These are phyloP conservation scores for Circinella minor DNA, from an alignment of 371 early-diverging fungal genomes.

Conservation along the genomic window DNA sequence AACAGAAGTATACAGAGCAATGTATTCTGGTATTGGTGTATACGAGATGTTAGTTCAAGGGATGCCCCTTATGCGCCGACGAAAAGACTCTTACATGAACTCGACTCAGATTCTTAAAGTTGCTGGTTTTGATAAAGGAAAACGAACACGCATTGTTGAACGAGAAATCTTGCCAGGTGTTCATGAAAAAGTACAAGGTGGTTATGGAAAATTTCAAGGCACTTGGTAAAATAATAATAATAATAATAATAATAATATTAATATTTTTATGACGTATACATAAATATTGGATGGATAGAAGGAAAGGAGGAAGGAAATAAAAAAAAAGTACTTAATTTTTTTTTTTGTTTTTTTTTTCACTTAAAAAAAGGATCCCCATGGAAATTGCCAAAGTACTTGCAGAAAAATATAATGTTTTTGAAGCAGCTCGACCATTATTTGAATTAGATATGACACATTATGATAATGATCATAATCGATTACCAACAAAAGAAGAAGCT, in stretches of 20 bases:
- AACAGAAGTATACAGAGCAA: conserved; percentile 63
- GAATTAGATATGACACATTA: conserved; percentile 61
- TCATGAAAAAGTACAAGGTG: conserved; percentile 97
- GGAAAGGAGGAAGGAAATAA: background rate
- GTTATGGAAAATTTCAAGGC: conserved; percentile 98
- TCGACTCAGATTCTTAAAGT: conserved; percentile 97
- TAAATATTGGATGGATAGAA: background rate
- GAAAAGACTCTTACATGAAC: conserved; percentile 89
- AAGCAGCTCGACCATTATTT: conserved; percentile 62
- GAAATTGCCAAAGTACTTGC: conserved; percentile 77
- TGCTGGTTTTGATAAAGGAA: conserved; percentile 93
- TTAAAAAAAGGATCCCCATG: conserved; percentile 75
- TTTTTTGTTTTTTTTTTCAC: no score
- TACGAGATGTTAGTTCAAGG: conserved; percentile 84
- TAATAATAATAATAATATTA: no score
- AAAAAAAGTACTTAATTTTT: background rate
- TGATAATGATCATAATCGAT: conserved; percentile 12
- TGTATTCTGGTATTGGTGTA: conserved; percentile 86
- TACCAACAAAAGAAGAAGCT: conserved; percentile 36
- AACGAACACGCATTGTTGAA: conserved; percentile 92
- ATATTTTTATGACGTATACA: background rate
- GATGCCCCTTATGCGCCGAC: conserved; percentile 91
- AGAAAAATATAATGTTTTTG: conserved; percentile 69
- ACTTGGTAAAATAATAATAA: conserved; percentile 67
- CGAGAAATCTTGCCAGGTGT: conserved; percentile 81